Percentiles rank a stretch among this genome's conserved stretches.
These are phyloP conservation scores for Aspergillus sparsus DNA, from an alignment of 495 filamentous ascomycete species.

Conservation along the genomic window DNA sequence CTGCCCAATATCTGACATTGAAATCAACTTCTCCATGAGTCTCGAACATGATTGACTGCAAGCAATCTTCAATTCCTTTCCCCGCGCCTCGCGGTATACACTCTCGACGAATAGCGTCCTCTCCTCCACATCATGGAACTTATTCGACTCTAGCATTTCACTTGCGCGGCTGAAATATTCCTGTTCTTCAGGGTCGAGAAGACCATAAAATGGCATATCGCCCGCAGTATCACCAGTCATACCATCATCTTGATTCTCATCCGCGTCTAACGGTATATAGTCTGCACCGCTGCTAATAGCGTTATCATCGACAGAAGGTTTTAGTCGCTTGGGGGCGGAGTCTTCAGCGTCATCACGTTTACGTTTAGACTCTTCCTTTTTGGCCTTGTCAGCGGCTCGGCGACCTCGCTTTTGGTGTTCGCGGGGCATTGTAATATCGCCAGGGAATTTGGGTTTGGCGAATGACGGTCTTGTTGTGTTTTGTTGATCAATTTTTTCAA, in stretches of 20 bases:
- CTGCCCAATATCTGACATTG: constrained; percentile 75
- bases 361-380: constrained; percentile 46
- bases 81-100: constrained; percentile 80
- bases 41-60: constrained; percentile 93
- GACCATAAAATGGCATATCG: constrained; percentile 77
- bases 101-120: constrained; percentile 77
- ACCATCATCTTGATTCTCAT: constrained; percentile 25
- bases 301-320: constrained; percentile 35
- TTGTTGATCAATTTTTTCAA: no score
- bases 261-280: constrained; percentile 41
- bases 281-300: constrained; percentile 35
- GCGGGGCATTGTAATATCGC: constrained; percentile 43
- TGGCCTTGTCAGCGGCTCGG: constrained; percentile 55
- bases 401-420: constrained; percentile 71
- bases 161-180: constrained; percentile 91
- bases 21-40: constrained; percentile 86
- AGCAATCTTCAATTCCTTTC: constrained; percentile 94
- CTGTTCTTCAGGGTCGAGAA: constrained; percentile 85
- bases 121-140: constrained; percentile 78
- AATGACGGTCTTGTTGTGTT: no score
- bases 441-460: background rate
- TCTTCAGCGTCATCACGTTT: constrained; percentile 48
- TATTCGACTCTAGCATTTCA: constrained; percentile 83
- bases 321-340: constrained; percentile 41
- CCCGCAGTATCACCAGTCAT: constrained; percentile 15